Percentiles rank a stretch among this genome's conserved stretches.
Conservation (phyloP, 2,329 filamentous ascomycete species). For the Colletotrichum nymphaeae region DNA sequence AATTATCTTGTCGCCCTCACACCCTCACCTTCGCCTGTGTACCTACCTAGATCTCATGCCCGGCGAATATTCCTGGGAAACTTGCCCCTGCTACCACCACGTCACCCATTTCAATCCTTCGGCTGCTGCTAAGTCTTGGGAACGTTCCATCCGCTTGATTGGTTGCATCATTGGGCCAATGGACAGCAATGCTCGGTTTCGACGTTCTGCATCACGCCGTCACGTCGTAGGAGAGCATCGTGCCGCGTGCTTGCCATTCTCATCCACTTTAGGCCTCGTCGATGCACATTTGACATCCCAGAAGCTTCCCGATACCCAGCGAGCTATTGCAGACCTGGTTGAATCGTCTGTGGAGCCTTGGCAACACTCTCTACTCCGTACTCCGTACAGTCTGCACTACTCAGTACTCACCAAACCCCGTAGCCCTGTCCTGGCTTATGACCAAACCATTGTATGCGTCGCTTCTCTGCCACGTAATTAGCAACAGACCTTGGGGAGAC, state of each 20-base stretch:
- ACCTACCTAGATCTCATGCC: not conserved
- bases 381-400: no score
- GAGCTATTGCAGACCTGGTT: not conserved
- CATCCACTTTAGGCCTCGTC: not conserved
- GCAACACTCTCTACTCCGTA: not conserved
- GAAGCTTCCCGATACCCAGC: not conserved
- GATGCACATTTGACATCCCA: not conserved
- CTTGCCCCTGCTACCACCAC: not conserved
- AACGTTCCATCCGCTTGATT: not conserved
- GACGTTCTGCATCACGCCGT: not conserved
- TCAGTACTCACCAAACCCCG: not conserved
- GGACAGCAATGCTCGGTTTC: not conserved
- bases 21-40: not conserved
- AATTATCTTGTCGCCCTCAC: constrained; percentile 1
- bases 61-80: not conserved
- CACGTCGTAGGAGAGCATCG: not conserved
- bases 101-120: not conserved
- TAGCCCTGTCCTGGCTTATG: not conserved
- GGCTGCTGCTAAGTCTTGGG: not conserved
- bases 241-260: not conserved
- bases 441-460: not conserved
- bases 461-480: not conserved
- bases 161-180: not conserved
- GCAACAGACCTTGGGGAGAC: not conserved
- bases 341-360: not conserved